phyloP scores from a whole-genome alignment of 2,329 filamentous ascomycete species.

The Aspergillus spinulosporus region DNA sequence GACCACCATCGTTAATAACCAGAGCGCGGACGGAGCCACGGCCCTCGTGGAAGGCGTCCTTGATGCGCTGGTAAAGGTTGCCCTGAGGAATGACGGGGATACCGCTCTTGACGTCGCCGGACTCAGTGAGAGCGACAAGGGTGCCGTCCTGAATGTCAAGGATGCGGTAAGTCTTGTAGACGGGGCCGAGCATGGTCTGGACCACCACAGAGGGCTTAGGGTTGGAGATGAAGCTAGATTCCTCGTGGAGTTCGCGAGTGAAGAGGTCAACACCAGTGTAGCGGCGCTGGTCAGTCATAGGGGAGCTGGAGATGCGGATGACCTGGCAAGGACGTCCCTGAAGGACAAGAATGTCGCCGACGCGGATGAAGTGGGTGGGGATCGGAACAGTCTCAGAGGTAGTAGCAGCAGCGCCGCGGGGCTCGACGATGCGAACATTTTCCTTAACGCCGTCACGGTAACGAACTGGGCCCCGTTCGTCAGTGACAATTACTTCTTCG shows the following conservation, averaged over 20 bases:
- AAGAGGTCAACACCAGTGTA: slow-evolving; percentile 99
- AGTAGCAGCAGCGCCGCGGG: slow-evolving; percentile 46
- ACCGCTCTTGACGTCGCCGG: not conserved
- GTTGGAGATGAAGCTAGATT: slow-evolving; percentile 97
- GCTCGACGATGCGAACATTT: slow-evolving; percentile 52
- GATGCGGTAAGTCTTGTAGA: slow-evolving; percentile 99
- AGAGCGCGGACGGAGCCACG: not conserved
- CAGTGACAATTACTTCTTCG: slow-evolving; percentile 43
- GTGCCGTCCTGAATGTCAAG: slow-evolving; percentile 66
- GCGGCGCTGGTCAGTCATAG: slow-evolving; percentile 97
- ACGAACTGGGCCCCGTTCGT: slow-evolving; percentile 48
- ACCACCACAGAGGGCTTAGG: slow-evolving; percentile 93
- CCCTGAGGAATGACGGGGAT: not conserved
- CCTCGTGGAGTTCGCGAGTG: slow-evolving; percentile 99
- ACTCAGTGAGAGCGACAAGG: not conserved
- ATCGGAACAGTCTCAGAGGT: slow-evolving; percentile 88
- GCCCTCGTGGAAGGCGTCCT: slow-evolving; percentile 6
- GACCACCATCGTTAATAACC: not conserved
- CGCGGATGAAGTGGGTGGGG: slow-evolving; percentile 98
- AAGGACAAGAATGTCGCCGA: slow-evolving; percentile 97
- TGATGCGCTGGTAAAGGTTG: not conserved
- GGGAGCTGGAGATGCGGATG: slow-evolving; percentile 97
- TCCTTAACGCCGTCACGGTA: too few species aligned
- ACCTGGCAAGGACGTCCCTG: slow-evolving; percentile 99
- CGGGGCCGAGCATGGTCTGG: slow-evolving; percentile 98